Base-by-base conservation (phyloP, 164 flowering plant species). In the Magnolia kwangsiensis region DNA sequence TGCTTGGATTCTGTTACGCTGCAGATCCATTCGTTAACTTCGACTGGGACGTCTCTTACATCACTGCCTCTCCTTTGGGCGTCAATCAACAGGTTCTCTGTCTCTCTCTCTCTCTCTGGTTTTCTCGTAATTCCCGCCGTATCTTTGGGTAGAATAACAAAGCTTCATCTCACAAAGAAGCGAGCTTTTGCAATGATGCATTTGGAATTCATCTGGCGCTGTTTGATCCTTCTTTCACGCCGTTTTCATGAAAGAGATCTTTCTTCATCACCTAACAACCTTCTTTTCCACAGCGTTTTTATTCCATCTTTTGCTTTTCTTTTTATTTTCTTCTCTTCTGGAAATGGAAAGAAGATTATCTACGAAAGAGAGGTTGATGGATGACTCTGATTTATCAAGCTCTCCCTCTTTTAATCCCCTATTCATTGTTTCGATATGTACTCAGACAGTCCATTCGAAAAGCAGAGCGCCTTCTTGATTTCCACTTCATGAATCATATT, bases 41-140 rank as follows among this genome's bases (percentile, higher is more conserved):
- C 69, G 83, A 86, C 9, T 88, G 93, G 78, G 84, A 81, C 11
- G 63, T 90, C 76, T 86, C 92, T 72, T 93, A 91, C 83, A 82
- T 86, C 73, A 89, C 89, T 24, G 90, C 81, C 49, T 83, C 96
- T 50, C 96, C 98, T 50, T 78, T 93, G 21, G 98, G 98, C 45
- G 91, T 90, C 75, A 81, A 87, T 65, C 96, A 91, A 78, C 91
- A 85, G 97, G 96, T 93, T 70, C 74, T 20, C 19, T 76, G 11
- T 8, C 7, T 31, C 23, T 21, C 55, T 19, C 23, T 37, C 69
- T 68, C 71, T 68, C 18, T 27, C 13, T 69, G 29, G 29, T 27
- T 27, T 27, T 27, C 29, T 16, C 61, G 18, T 55, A 11, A 16
- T 55, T 55, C 10, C 18, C 61, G 4, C 61, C 61, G 11, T 55